Percentiles rank a stretch among this genome's conserved stretches.
These are phyloP conservation scores for Rhodamnia rubescens DNA, from an alignment of 345 rosid species.

Conservation along the genomic window DNA sequence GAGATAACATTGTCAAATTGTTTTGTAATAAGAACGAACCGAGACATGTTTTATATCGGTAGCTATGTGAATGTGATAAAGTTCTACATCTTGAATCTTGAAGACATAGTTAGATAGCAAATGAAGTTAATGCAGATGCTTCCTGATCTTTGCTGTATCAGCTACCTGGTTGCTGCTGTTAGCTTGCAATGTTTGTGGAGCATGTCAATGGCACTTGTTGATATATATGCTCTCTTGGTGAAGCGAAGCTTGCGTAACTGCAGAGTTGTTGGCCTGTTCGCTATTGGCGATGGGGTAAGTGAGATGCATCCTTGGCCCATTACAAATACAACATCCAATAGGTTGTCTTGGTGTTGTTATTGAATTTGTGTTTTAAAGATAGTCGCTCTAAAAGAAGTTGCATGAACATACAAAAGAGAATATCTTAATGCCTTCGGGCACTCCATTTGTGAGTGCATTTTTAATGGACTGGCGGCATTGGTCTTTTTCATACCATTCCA, in stretches of 20 bases:
- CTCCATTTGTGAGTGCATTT: background rate
- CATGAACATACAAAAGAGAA: background rate
- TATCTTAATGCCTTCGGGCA: background rate
- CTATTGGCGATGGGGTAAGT: slow-evolving; percentile 80
- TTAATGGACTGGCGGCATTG: background rate
- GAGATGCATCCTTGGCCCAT: background rate
- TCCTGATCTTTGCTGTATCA: slow-evolving; percentile 18
- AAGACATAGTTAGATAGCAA: background rate
- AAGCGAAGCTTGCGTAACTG: slow-evolving; percentile 50
- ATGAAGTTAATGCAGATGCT: background rate
- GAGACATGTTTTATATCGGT: background rate
- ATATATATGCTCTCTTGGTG: slow-evolving; percentile 58
- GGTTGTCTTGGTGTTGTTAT: background rate
- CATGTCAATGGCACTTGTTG: slow-evolving; percentile 45
- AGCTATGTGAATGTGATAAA: background rate
- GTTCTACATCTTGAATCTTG: background rate
- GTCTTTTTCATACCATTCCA: background rate
- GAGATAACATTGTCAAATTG: background rate
- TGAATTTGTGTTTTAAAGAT: background rate
- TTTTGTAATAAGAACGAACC: background rate
- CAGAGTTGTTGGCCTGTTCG: slow-evolving; percentile 29
- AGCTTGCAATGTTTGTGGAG: slow-evolving; percentile 75
- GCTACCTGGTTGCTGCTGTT: slow-evolving; percentile 62
- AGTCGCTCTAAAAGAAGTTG: background rate
- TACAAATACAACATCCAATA: background rate